Percentiles rank a stretch among this genome's conserved stretches.
Evolutionary conservation across 441 rosid genomes (phyloP).

Genomic region (California macrophylla): DNA sequence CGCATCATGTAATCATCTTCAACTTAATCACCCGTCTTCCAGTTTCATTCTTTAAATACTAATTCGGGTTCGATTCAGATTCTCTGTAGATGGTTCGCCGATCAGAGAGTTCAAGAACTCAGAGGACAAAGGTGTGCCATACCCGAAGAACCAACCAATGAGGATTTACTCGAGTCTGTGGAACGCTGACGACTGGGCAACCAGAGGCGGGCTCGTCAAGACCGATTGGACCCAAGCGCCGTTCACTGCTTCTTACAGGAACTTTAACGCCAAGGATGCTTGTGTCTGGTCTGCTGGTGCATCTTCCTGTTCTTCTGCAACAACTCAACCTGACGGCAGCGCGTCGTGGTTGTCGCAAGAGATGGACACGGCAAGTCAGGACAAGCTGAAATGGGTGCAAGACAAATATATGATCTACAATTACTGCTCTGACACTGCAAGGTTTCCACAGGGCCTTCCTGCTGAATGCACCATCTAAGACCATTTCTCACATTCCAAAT

Average conservation of each 20-base stretch:
- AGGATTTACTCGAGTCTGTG: conserved; percentile 26
- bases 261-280: conserved; percentile 20
- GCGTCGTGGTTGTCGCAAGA: conserved; percentile 17
- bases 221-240: conserved; percentile 27
- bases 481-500: not conserved
- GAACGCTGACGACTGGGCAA: conserved; percentile 51
- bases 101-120: conserved; percentile 29
- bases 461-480: conserved; percentile 3
- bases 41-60: not conserved
- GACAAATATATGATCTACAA: conserved; percentile 23
- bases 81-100: conserved; percentile 19
- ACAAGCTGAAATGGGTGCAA: conserved; percentile 24
- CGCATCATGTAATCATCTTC: conserved; percentile 15
- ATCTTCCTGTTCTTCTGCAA: conserved; percentile 9
- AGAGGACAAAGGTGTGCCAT: conserved; percentile 23
- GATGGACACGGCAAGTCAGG: conserved; percentile 13
- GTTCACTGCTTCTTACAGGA: conserved; percentile 25
- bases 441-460: conserved; percentile 23
- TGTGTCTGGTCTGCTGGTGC: conserved; percentile 19
- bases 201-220: conserved; percentile 41
- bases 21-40: too few species aligned
- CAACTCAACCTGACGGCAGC: not conserved
- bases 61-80: not conserved
- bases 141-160: conserved; percentile 25
- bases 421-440: conserved; percentile 22